A percentile compares a stretch with the other conserved stretches of the same genome.
Conservation (phyloP, 352 stramenopile genomes). For the Globisporangium emineosum region DNA sequence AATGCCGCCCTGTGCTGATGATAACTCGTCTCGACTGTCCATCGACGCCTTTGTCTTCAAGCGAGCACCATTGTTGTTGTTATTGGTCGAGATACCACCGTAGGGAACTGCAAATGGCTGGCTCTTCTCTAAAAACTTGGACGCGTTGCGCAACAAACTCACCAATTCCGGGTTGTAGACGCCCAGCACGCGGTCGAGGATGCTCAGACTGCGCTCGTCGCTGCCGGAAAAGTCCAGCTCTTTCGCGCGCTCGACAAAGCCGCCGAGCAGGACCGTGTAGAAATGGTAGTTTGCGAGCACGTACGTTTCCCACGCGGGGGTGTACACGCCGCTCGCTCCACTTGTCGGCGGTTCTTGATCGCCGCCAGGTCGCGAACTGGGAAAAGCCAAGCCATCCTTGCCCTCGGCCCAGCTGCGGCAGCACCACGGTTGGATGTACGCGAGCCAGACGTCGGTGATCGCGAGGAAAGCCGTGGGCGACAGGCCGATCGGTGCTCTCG, state of each 20-base stretch:
- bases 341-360: slow-evolving; percentile 3
- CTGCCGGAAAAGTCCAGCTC: slow-evolving; percentile 76
- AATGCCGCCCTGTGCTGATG: slow-evolving; percentile 64
- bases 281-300: slow-evolving; percentile 89
- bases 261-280: slow-evolving; percentile 78
- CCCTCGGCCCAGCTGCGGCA: slow-evolving; percentile 57
- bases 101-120: slow-evolving; percentile 64
- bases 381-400: slow-evolving; percentile 16
- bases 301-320: slow-evolving; percentile 66
- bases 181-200: slow-evolving; percentile 67
- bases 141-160: slow-evolving; percentile 50
- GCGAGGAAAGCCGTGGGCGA: slow-evolving; percentile 78
- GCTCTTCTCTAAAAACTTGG: slow-evolving; percentile 61
- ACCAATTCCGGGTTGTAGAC: slow-evolving; percentile 74
- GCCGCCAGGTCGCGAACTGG: not conserved
- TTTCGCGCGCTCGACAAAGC: slow-evolving; percentile 77
- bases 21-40: slow-evolving; percentile 33
- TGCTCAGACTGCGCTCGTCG: slow-evolving; percentile 56
- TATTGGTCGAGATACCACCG: slow-evolving; percentile 21
- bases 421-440: slow-evolving; percentile 84
- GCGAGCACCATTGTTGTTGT: not conserved
- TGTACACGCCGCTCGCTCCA: slow-evolving; percentile 33
- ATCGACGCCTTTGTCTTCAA: slow-evolving; percentile 21
- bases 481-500: slow-evolving; percentile 67
- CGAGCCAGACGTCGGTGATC: slow-evolving; percentile 84